Conservation (phyloP, 2,329 filamentous ascomycete species). For the Colletotrichum simmondsii region DNA sequence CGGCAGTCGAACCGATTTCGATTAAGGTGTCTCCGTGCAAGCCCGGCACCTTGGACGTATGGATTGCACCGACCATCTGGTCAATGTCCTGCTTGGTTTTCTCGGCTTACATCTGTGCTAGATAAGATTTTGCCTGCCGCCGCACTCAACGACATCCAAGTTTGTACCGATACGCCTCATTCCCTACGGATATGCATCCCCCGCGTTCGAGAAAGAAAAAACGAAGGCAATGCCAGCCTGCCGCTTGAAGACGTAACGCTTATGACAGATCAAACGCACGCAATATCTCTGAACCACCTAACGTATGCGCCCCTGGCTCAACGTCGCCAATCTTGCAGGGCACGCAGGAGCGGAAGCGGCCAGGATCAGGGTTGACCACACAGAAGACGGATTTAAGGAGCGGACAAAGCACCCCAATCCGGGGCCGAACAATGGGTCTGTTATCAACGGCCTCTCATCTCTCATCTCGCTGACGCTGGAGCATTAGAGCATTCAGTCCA, state of each 20-base stretch:
- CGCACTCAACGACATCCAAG: background rate
- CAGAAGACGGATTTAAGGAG: conserved; percentile 12
- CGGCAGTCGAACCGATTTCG: conserved; percentile 21
- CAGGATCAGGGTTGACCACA: conserved; percentile 17
- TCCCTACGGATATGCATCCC: background rate
- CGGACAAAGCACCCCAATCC: conserved; percentile 25
- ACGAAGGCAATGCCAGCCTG: background rate
- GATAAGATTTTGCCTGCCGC: background rate
- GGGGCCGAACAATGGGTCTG: conserved; percentile 14
- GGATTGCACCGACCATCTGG: conserved; percentile 4
- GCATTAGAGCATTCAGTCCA: background rate
- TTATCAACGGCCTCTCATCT: conserved; percentile 8
- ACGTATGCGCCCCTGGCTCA: conserved; percentile 6
- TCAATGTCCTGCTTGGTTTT: background rate
- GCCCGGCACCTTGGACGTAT: background rate
- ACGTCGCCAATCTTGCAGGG: conserved; percentile 25
- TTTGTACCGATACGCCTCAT: background rate
- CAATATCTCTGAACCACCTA: conserved; percentile 20
- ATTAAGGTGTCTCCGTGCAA: conserved; percentile 12
- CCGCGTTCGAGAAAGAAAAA: background rate
- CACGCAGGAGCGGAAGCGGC: conserved; percentile 6
- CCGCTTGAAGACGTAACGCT: background rate
- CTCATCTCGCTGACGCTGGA: background rate
- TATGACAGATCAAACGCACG: background rate
- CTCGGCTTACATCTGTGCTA: background rate